phyloP scores from a whole-genome alignment of 1,139 yeast genomes.

The Geotrichum carabidarum region DNA sequence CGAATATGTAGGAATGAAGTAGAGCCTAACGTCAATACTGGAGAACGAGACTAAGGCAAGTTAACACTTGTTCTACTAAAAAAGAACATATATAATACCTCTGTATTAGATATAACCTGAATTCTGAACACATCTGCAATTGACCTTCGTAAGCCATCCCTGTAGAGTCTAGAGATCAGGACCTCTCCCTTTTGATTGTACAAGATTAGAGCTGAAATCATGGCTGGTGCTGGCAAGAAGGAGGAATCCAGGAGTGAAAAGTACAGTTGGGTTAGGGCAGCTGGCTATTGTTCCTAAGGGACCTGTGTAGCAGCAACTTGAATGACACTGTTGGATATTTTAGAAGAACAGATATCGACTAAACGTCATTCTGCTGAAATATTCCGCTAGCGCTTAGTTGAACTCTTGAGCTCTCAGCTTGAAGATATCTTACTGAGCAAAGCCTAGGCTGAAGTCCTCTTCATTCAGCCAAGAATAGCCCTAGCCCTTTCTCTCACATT shows the following conservation, averaged over 20 bases:
- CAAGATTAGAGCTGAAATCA: slow-evolving; percentile 77
- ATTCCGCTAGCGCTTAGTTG: no score
- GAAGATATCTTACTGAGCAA: no score
- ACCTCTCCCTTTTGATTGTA: slow-evolving; percentile 81
- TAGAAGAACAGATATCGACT: no score
- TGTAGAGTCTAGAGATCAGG: slow-evolving; percentile 68
- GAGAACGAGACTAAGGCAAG: slow-evolving; percentile 51
- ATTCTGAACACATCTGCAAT: slow-evolving; percentile 88
- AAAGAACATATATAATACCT: slow-evolving; percentile 29
- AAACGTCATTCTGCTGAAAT: no score
- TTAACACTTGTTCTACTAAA: slow-evolving; percentile 11
- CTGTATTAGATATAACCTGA: slow-evolving; percentile 69
- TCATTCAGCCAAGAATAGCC: not conserved
- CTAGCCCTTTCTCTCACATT: not conserved
- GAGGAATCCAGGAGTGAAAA: no score
- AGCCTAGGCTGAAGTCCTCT: no score
- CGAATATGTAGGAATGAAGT: slow-evolving; percentile 82
- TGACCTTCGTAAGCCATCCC: slow-evolving; percentile 63
- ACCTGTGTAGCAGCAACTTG: no score
- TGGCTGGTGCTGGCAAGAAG: slow-evolving; percentile 28
- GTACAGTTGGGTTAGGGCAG: no score
- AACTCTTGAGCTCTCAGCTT: no score
- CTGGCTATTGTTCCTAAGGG: no score
- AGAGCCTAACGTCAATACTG: slow-evolving; percentile 84
- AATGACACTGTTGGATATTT: no score